Percentiles rank a stretch among this genome's conserved stretches.
Evolutionary conservation across 2,329 filamentous ascomycete species (phyloP).

Genomic region (Microdochium paspali): DNA sequence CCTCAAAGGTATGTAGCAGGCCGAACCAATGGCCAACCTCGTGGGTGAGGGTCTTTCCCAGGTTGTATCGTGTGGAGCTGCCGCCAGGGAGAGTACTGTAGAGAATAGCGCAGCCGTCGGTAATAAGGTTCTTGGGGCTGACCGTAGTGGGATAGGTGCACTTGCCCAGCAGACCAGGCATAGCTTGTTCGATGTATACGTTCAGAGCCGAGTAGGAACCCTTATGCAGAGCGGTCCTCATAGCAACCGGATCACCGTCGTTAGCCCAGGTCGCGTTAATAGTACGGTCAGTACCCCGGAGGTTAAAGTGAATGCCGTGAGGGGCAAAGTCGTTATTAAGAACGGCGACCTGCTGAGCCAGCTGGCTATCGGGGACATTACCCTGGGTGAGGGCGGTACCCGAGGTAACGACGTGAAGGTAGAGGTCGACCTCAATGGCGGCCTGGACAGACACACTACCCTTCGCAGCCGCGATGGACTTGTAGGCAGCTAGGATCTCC

Average conservation of each 20-base stretch:
- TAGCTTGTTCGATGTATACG: conserved; percentile 31
- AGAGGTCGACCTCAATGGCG: neutral
- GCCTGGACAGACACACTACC: neutral
- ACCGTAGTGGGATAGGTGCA: conserved; percentile 34
- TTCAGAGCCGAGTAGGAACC: conserved; percentile 35
- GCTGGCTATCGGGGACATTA: neutral
- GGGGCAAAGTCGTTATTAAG: neutral
- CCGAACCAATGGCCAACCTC: conserved; percentile 27
- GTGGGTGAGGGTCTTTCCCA: conserved; percentile 25
- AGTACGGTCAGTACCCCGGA: conserved; percentile 1
- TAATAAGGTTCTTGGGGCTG: conserved; percentile 16
- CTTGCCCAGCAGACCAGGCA: conserved; percentile 29
- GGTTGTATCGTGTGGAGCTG: conserved; percentile 15
- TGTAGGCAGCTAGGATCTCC: neutral
- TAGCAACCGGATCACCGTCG: conserved; percentile 2
- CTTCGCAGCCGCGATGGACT: neutral
- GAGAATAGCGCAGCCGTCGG: conserved; percentile 22
- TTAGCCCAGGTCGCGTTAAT: conserved; percentile 2
- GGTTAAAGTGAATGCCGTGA: conserved; percentile 3
- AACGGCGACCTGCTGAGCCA: neutral
- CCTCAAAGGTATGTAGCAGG: conserved; percentile 32
- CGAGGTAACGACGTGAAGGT: neutral
- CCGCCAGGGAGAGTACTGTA: conserved; percentile 15
- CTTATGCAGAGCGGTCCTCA: conserved; percentile 19
- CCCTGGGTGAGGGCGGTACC: neutral